Percentiles rank a stretch among this genome's conserved stretches.
These are phyloP conservation scores for Serendipita indica DNA, from an alignment of 768 basidiomycete species.

Conservation along the genomic window DNA sequence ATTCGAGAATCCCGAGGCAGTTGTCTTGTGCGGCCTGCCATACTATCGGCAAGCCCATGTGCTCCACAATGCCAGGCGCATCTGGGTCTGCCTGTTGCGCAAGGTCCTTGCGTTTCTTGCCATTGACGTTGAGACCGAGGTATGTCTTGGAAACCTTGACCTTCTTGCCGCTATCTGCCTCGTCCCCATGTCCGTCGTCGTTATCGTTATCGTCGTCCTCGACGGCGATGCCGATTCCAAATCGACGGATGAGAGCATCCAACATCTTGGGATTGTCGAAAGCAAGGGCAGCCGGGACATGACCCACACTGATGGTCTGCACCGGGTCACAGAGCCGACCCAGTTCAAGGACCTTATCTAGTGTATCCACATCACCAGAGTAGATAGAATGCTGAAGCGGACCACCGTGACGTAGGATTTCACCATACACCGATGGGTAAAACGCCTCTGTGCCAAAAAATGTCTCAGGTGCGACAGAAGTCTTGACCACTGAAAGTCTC, in stretches of 20 bases:
- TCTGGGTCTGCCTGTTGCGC: slow-evolving; percentile 37
- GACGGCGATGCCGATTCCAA: slow-evolving; percentile 18
- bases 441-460: slow-evolving; percentile 21
- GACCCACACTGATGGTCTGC: slow-evolving; percentile 19
- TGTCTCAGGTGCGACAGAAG: slow-evolving; percentile 25
- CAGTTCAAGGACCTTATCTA: slow-evolving; percentile 33
- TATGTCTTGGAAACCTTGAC: slow-evolving; percentile 24
- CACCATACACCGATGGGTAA: slow-evolving; percentile 10
- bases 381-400: slow-evolving; percentile 23
- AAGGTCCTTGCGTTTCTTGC: slow-evolving; percentile 45
- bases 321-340: slow-evolving; percentile 14
- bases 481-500: slow-evolving; percentile 31
- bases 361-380: slow-evolving; percentile 36
- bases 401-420: slow-evolving; percentile 17
- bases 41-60: slow-evolving; percentile 19
- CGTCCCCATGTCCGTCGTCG: slow-evolving; percentile 19
- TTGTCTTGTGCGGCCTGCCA: slow-evolving; percentile 29
- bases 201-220: slow-evolving; percentile 16
- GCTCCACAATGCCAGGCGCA: slow-evolving; percentile 16
- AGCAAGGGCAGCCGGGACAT: slow-evolving; percentile 23
- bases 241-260: slow-evolving; percentile 41
- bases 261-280: slow-evolving; percentile 36
- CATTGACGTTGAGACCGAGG: slow-evolving; percentile 46
- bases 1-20: slow-evolving; percentile 27
- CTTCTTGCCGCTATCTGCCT: slow-evolving; percentile 27